phyloP scores from a whole-genome alignment of 2,329 filamentous ascomycete genomes.

The Didymella pomorum region DNA sequence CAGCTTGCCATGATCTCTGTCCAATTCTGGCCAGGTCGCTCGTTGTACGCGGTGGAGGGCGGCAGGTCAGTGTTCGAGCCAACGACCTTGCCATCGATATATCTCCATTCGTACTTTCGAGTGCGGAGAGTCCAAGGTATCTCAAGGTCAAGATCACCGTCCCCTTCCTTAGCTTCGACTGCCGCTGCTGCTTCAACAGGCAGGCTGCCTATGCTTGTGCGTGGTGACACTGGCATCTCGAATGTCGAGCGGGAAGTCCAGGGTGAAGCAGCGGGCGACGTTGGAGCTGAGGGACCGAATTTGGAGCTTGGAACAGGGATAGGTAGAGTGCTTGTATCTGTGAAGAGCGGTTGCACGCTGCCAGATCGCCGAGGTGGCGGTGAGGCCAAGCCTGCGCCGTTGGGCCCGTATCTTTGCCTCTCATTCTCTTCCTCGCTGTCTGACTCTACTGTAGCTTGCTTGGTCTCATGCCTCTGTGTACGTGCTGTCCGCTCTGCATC shows the following conservation, averaged over 20 bases:
- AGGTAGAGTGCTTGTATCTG: slow-evolving; percentile 33
- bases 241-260: slow-evolving; percentile 29
- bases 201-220: slow-evolving; percentile 36
- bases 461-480: slow-evolving; percentile 36
- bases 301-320: slow-evolving; percentile 32
- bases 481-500: slow-evolving; percentile 35
- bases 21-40: slow-evolving; percentile 39
- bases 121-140: slow-evolving; percentile 50
- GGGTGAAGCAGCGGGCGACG: slow-evolving; percentile 39
- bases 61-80: slow-evolving; percentile 41
- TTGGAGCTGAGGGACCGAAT: slow-evolving; percentile 33
- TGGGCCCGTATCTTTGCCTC: slow-evolving; percentile 21
- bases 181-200: slow-evolving; percentile 45
- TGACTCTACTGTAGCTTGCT: slow-evolving; percentile 47
- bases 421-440: slow-evolving; percentile 47
- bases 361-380: slow-evolving; percentile 29
- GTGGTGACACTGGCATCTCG: slow-evolving; percentile 33
- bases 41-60: slow-evolving; percentile 36
- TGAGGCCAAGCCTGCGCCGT: slow-evolving; percentile 20
- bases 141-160: slow-evolving; percentile 41
- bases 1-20: slow-evolving; percentile 50
- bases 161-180: slow-evolving; percentile 43
- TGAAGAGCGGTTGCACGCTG: slow-evolving; percentile 41
- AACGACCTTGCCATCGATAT: slow-evolving; percentile 44
- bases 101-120: slow-evolving; percentile 46